A percentile compares a stretch with the other conserved stretches of the same genome.
phyloP scores from a whole-genome alignment of 805 yeast genomes.

The Spathaspora hagerdaliae region DNA sequence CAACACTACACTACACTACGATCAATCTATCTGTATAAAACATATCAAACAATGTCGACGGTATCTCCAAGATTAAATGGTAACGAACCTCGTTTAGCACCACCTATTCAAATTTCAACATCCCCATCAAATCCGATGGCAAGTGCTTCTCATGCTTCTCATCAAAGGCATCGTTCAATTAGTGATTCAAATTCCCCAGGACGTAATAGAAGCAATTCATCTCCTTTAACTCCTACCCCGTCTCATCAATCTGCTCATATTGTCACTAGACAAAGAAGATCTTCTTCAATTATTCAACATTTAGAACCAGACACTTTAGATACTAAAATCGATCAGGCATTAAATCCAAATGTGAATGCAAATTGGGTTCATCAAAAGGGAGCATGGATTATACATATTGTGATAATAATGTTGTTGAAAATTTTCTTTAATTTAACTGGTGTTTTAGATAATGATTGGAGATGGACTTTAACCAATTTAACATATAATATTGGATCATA shows the following conservation, averaged over 20 bases:
- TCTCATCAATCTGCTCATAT: conserved; percentile 22
- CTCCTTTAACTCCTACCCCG: conserved; percentile 18
- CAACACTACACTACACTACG: too few relatives aligned
- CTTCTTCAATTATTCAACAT: conserved; percentile 85
- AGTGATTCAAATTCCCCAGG: neutral
- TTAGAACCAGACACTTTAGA: conserved; percentile 91
- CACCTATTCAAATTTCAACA: neutral
- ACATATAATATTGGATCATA: conserved; percentile 89
- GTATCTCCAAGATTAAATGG: neutral
- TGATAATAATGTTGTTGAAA: conserved; percentile 70
- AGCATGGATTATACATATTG: conserved; percentile 93
- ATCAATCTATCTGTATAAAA: too few relatives aligned
- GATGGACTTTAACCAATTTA: conserved; percentile 91
- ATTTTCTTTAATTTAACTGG: conserved; percentile 76
- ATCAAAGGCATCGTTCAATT: conserved; percentile 1
- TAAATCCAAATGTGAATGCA: conserved; percentile 88
- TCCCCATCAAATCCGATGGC: neutral
- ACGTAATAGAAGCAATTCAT: conserved; percentile 6
- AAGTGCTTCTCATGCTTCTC: neutral
- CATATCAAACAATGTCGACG: neutral
- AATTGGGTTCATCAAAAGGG: conserved; percentile 95
- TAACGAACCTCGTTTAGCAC: neutral
- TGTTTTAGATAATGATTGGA: conserved; percentile 73
- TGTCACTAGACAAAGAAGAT: conserved; percentile 54
- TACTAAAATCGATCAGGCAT: conserved; percentile 85